Conservation (phyloP, 208 protist genomes). For the Plasmodiophora brassicae region DNA sequence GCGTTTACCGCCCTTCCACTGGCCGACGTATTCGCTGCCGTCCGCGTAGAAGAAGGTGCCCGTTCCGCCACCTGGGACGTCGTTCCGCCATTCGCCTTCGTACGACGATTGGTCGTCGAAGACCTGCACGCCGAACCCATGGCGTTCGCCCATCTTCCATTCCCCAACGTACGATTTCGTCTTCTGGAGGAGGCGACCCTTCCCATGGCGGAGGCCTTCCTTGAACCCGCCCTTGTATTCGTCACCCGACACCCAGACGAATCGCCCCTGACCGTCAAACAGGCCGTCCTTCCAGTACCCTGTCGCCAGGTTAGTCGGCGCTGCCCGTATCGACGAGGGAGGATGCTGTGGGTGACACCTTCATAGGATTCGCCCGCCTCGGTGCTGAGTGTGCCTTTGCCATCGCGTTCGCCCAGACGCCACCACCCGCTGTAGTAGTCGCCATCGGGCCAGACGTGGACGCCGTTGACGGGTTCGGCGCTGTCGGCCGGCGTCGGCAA, state of each 20-base stretch:
- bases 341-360: neutral
- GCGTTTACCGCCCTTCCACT: neutral
- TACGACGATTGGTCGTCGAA: neutral
- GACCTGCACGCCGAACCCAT: neutral
- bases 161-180: neutral
- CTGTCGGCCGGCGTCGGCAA: too few relatives aligned
- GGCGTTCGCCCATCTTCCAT: neutral
- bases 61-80: neutral
- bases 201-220: neutral
- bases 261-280: neutral
- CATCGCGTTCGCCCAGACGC: neutral
- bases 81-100: neutral
- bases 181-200: neutral
- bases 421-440: conserved; percentile 15
- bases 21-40: neutral
- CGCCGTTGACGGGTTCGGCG: too few relatives aligned
- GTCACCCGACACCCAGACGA: neutral
- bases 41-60: neutral
- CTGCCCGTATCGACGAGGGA: neutral
- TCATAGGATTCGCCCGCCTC: neutral
- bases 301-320: neutral
- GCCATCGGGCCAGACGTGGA: conserved; percentile 2
- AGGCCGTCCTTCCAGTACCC: conserved; percentile 7
- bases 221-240: neutral
- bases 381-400: neutral